Evolutionary conservation across 805 yeast genomes (phyloP).

Genomic region (Torulaspora quercuum): DNA sequence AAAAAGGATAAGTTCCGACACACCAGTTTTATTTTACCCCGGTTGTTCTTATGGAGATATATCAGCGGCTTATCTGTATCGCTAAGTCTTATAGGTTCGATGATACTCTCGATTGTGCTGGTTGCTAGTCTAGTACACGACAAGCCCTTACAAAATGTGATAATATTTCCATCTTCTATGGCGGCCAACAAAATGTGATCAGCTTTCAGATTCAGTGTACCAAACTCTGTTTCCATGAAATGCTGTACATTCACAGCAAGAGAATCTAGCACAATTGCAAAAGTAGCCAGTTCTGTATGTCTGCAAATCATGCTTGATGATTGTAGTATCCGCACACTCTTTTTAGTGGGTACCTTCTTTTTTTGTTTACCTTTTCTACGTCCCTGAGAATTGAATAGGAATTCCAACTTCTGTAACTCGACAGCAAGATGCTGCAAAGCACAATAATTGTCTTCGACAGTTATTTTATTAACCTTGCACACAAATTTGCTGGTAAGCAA

Average conservation of each 20-base stretch:
- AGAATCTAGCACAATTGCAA: slow-evolving; percentile 17
- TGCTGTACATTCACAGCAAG: slow-evolving; percentile 15
- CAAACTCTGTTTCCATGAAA: slow-evolving; percentile 19
- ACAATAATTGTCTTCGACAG: slow-evolving; percentile 6
- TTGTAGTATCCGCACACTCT: slow-evolving; percentile 30
- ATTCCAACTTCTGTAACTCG: slow-evolving; percentile 5
- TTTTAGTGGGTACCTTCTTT: slow-evolving; percentile 18
- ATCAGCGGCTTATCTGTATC: slow-evolving; percentile 41
- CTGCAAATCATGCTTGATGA: slow-evolving; percentile 27
- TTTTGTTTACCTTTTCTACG: too few relatives aligned
- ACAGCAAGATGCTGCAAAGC: slow-evolving; percentile 3
- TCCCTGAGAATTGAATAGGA: too few relatives aligned
- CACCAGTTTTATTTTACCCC: slow-evolving; percentile 41
- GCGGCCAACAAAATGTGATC: slow-evolving; percentile 15
- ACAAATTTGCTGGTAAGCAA: slow-evolving; percentile 12
- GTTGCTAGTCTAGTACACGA: slow-evolving; percentile 15
- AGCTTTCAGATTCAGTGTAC: slow-evolving; percentile 16
- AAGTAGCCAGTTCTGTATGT: slow-evolving; percentile 19
- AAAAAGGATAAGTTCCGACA: slow-evolving; percentile 49
- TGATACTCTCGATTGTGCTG: slow-evolving; percentile 29
- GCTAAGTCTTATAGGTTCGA: slow-evolving; percentile 36
- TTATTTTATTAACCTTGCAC: slow-evolving; percentile 6
- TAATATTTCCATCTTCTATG: slow-evolving; percentile 18
- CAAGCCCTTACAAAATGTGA: slow-evolving; percentile 14
- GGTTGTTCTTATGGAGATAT: slow-evolving; percentile 38